Conservation (phyloP, 2,329 filamentous ascomycete species). For the Chrysoporthe deuterocubensis region DNA sequence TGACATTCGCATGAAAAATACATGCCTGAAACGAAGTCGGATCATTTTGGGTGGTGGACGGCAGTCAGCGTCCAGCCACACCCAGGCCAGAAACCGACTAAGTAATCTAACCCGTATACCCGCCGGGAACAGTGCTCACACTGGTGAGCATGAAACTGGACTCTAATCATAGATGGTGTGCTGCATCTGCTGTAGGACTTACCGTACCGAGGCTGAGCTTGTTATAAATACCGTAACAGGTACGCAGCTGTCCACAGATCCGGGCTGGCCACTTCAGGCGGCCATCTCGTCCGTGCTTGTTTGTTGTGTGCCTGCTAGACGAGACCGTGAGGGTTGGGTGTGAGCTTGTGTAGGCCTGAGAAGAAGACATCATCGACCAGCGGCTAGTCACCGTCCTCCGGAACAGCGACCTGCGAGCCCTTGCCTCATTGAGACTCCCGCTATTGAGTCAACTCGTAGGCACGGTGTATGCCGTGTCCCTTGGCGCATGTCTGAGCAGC, state of each 20-base stretch:
- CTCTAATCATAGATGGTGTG: conserved; percentile 2
- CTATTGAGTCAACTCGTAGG: background rate
- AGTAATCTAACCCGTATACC: background rate
- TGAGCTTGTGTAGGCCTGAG: background rate
- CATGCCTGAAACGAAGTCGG: conserved; percentile 14
- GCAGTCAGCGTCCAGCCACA: background rate
- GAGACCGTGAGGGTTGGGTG: background rate
- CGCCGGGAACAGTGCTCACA: background rate
- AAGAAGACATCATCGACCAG: background rate
- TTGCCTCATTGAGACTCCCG: conserved; percentile 6
- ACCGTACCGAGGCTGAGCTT: background rate
- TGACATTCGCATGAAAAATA: conserved; percentile 16
- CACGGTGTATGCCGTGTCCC: background rate
- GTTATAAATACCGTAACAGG: background rate
- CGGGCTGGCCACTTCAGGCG: background rate
- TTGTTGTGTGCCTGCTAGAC: background rate
- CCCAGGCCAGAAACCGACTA: conserved; percentile 3
- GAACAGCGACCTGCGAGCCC: background rate
- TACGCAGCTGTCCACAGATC: background rate
- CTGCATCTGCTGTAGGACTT: background rate
- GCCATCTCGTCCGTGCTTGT: background rate
- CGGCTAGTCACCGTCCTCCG: conserved; percentile 1
- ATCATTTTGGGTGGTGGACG: background rate
- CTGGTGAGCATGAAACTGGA: background rate
- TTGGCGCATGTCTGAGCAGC: conserved; percentile 10